Evolutionary conservation across 306 rosid species (phyloP).

Genomic region (Cucurbita pepo): DNA sequence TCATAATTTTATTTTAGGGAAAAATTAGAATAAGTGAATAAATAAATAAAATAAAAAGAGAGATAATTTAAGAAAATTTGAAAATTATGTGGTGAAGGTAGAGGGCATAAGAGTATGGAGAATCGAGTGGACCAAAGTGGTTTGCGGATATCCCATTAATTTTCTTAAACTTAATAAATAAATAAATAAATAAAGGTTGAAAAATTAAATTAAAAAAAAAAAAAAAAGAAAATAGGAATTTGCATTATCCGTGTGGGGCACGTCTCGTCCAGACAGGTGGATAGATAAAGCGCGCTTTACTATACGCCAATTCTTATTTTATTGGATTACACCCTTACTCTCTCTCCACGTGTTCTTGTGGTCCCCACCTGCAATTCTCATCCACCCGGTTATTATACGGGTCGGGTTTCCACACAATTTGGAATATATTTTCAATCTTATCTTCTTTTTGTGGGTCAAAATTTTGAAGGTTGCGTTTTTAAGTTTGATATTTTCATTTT

Average conservation of each 20-base stretch:
- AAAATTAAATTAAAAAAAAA: not conserved
- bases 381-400: not conserved
- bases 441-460: too few species aligned
- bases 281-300: constrained; percentile 9
- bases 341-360: not conserved
- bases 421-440: not conserved
- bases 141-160: not conserved
- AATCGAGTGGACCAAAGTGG: not conserved
- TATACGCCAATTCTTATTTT: constrained; percentile 4
- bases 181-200: not conserved
- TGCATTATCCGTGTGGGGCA: constrained; percentile 7
- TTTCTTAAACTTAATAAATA: not conserved
- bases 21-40: not conserved
- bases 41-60: not conserved
- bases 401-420: not conserved
- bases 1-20: not conserved
- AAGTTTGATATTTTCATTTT: too few species aligned
- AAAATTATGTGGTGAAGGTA: not conserved
- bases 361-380: not conserved
- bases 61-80: not conserved
- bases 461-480: too few species aligned
- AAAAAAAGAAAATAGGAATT: not conserved
- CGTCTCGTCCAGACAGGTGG: constrained; percentile 8
- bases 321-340: not conserved
- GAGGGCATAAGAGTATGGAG: constrained; percentile 2